phyloP scores from a whole-genome alignment of 805 yeast genomes.

The Saccharomyces paradoxus region DNA sequence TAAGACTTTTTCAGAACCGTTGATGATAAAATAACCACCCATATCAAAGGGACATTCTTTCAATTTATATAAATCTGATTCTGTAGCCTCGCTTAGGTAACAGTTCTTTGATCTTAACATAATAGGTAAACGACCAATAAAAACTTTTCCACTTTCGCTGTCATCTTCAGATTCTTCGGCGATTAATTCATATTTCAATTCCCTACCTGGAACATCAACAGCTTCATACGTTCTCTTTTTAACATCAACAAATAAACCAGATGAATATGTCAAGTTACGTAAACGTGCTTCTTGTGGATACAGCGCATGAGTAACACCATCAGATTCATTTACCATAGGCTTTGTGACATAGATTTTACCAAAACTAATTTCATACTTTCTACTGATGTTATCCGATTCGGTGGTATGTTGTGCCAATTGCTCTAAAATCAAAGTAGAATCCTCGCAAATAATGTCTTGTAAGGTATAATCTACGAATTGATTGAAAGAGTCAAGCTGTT shows the following conservation, averaged over 20 bases:
- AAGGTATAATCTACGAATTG: conserved; percentile 94
- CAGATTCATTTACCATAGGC: conserved; percentile 98
- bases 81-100: conserved; percentile 80
- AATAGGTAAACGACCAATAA: conserved; percentile 94
- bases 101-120: conserved; percentile 96
- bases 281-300: conserved; percentile 97
- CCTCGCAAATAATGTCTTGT: conserved; percentile 95
- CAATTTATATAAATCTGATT: conserved; percentile 87
- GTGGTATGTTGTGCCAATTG: conserved; percentile 97
- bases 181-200: conserved; percentile 48
- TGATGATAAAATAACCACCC: conserved; percentile 98
- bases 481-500: conserved; percentile 95
- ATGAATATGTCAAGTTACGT: conserved; percentile 90
- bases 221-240: conserved; percentile 80
- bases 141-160: conserved; percentile 76
- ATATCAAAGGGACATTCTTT: conserved; percentile 99
- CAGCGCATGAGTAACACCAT: conserved; percentile 98
- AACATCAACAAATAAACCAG: conserved; percentile 94
- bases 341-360: conserved; percentile 94
- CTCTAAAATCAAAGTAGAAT: conserved; percentile 85
- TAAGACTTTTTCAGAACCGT: conserved; percentile 95
- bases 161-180: conserved; percentile 47
- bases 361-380: conserved; percentile 92
- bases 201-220: conserved; percentile 58
- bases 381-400: conserved; percentile 80